Evolutionary conservation across 306 rosid genomes (phyloP).

Genomic region (Leucaena leucocephala): DNA sequence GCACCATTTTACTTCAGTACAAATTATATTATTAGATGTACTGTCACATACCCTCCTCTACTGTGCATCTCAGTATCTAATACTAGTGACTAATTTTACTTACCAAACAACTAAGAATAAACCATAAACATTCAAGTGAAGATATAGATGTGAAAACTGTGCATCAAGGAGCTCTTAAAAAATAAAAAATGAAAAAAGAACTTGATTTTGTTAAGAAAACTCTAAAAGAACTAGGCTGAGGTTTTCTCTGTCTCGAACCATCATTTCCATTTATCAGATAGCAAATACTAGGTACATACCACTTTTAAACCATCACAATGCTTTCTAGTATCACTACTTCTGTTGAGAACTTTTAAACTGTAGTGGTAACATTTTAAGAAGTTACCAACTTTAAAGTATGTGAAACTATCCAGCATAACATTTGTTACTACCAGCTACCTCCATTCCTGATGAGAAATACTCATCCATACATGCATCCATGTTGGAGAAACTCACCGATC

Average conservation of each 20-base stretch:
- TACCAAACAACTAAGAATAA: not conserved
- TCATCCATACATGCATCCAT: not conserved
- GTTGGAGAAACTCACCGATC: conserved; percentile 63
- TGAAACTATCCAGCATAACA: conserved; percentile 14
- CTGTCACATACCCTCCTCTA: not conserved
- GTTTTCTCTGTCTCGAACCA: not conserved
- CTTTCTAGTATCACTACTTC: not conserved
- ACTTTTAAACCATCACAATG: too few relatives aligned
- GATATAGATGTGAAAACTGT: not conserved
- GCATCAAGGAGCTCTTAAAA: not conserved
- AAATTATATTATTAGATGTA: not conserved
- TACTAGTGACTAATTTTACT: not conserved
- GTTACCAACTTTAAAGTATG: conserved; percentile 11
- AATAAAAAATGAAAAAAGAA: too few relatives aligned
- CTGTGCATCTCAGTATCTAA: not conserved
- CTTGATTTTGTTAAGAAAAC: too few relatives aligned
- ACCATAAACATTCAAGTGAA: not conserved
- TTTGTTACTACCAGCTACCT: conserved; percentile 24
- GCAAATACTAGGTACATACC: not conserved
- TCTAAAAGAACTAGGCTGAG: not conserved
- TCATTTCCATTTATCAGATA: not conserved
- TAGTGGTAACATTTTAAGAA: conserved; percentile 7
- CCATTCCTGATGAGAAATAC: not conserved
- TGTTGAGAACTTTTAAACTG: conserved; percentile 12
- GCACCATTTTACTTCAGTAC: not conserved